phyloP scores from a whole-genome alignment of 208 protist species.

The Lotmaria passim region DNA sequence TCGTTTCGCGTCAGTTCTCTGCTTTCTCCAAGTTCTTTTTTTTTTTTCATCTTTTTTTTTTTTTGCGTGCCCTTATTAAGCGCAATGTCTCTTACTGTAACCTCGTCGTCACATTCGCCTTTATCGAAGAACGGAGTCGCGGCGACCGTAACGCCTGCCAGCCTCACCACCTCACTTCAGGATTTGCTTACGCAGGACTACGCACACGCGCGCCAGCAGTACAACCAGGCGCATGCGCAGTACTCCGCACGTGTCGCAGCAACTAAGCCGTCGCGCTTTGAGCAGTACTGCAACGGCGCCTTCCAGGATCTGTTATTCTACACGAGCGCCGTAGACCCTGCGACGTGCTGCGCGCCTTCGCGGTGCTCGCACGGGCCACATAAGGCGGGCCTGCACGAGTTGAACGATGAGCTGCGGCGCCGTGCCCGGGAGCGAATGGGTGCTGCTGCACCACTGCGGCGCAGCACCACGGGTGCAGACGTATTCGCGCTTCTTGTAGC shows the following conservation, averaged over 20 bases:
- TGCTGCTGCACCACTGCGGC: neutral
- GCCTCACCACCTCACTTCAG: slow-evolving; percentile 15
- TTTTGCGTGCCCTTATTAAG: neutral
- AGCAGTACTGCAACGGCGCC: slow-evolving; percentile 14
- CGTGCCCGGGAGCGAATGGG: slow-evolving; percentile 13
- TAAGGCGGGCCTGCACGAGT: slow-evolving; percentile 21
- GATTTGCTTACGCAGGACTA: slow-evolving; percentile 24
- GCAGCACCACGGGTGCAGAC: neutral
- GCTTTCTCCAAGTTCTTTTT: neutral
- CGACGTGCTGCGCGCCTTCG: slow-evolving; percentile 13
- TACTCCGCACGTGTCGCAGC: slow-evolving; percentile 27
- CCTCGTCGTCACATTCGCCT: neutral
- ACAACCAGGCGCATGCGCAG: slow-evolving; percentile 33
- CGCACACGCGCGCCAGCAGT: slow-evolving; percentile 27
- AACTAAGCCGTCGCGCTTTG: slow-evolving; percentile 13
- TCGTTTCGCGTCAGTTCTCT: neutral
- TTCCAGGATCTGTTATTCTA: slow-evolving; percentile 31
- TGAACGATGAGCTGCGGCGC: slow-evolving; percentile 39
- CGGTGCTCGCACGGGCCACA: slow-evolving; percentile 18
- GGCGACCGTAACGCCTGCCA: neutral
- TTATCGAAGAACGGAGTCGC: neutral
- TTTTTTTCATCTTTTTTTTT: neutral
- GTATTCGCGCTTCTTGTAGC: slow-evolving; percentile 29
- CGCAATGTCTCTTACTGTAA: slow-evolving; percentile 2
- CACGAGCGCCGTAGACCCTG: slow-evolving; percentile 31